Conservation (phyloP, 2,329 filamentous ascomycete genomes). For the Purpureocillium takamizusanense region DNA sequence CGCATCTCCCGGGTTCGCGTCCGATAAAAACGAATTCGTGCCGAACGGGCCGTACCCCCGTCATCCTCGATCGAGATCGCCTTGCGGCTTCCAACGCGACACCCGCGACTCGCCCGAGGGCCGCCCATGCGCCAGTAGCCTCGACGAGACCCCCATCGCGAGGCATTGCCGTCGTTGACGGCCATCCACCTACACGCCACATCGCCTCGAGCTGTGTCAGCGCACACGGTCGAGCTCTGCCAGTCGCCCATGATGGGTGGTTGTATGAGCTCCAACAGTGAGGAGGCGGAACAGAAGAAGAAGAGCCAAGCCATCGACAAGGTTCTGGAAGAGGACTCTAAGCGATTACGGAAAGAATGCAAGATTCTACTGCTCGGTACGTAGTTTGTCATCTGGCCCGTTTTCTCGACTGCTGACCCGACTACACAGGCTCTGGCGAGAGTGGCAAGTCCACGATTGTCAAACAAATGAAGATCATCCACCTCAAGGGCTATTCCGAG, state of each 20-base stretch:
- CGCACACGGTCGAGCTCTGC: constrained; percentile 6
- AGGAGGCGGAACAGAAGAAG: constrained; percentile 90
- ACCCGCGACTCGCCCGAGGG: neutral
- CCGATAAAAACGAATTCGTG: too few relatives aligned
- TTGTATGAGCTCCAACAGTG: constrained; percentile 83
- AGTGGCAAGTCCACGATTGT: constrained; percentile 99
- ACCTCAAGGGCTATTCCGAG: constrained; percentile 92
- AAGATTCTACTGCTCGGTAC: constrained; percentile 92
- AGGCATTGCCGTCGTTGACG: neutral
- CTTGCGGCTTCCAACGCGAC: too few relatives aligned
- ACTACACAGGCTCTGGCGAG: constrained; percentile 77
- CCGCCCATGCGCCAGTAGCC: neutral
- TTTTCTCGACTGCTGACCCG: constrained; percentile 8
- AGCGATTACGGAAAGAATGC: constrained; percentile 90
- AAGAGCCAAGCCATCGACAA: constrained; percentile 93
- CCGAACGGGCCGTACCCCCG: too few relatives aligned
- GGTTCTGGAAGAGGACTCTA: constrained; percentile 87
- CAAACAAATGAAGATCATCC: constrained; percentile 99
- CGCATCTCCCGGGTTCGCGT: too few relatives aligned
- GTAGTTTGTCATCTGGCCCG: neutral
- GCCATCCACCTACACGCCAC: neutral
- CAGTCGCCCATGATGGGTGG: constrained; percentile 62
- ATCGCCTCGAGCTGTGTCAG: neutral
- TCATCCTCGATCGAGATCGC: too few relatives aligned
- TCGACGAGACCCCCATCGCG: neutral